Evolutionary conservation across 306 rosid genomes (phyloP), one percentile per base, ranked within the genome.

Genomic region (Glycine latifolia): DNA sequence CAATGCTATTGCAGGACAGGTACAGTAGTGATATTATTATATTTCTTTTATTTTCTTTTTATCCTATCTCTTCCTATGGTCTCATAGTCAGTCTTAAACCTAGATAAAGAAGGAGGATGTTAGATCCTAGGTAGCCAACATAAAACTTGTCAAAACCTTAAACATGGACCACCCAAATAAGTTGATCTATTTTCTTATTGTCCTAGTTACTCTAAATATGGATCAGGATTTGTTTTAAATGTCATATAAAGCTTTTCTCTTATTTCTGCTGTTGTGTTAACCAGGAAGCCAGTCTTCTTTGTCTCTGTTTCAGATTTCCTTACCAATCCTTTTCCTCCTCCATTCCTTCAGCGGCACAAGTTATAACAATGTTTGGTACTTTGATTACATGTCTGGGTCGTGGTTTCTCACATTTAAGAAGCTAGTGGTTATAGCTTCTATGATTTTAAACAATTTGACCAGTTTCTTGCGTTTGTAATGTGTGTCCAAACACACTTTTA

Each of bases 141-240:
- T 26, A 60, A 60, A 60, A 12, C 16, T 26, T 26, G 31, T 26
- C 31, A 26, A 26, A 26, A 26, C 31, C 31, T 26, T 26, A 26
- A 26, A 26, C 31, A 26, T 26, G 31, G 67, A 61, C 3, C 14
- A 4, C 67, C 31, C 43, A 26, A 8, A 10, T 2, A 39, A 31
- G 3, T 31, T n/a, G 10, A 54, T 16, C 9, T 7, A 44, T 37
- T 60, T 60, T 47, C 62, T 33, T 76, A 33, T 33, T 47, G 6
- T 9, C 11, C 35, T 47, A 76, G 71, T 13, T 46, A 15, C 66
- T 56, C 16, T 6, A 58, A 9, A 62, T 49, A 16, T 13, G 54
- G 26, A 39, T 65, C 8, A 41, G 72, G 62, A 76, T 62, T 47
- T 33, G 72, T 62, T 47, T 61, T 9, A 76, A 48, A 62, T 15